Percentiles rank a stretch among this genome's conserved stretches.
phyloP scores from a whole-genome alignment of 768 basidiomycete genomes.

The Tricholoma furcatifolium region DNA sequence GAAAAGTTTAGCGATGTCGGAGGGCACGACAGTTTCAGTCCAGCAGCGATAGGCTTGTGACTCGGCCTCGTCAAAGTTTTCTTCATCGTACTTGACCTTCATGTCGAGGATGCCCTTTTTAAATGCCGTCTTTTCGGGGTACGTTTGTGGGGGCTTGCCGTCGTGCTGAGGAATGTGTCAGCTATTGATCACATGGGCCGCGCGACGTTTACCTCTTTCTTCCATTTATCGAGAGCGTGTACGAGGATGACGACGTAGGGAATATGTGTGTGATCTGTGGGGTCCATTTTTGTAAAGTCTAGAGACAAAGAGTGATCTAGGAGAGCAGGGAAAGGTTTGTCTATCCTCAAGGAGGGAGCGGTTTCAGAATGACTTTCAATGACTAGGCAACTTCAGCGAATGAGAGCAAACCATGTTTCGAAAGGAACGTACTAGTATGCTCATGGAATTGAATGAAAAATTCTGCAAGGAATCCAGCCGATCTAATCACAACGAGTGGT shows the following conservation, averaged over 20 bases:
- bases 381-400: constrained; percentile 44
- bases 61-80: constrained; percentile 96
- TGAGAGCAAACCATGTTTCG: neutral
- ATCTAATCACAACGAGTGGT: constrained; percentile 76
- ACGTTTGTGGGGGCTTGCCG: constrained; percentile 55
- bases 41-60: constrained; percentile 84
- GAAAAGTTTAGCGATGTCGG: constrained; percentile 65
- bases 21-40: constrained; percentile 60
- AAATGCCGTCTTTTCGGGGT: constrained; percentile 75
- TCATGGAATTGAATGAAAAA: constrained; percentile 89
- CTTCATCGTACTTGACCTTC: constrained; percentile 81
- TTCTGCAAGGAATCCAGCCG: constrained; percentile 88
- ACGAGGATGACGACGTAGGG: constrained; percentile 91
- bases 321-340: constrained; percentile 84
- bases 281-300: constrained; percentile 78
- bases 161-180: constrained; percentile 50
- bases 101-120: constrained; percentile 61
- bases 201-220: constrained; percentile 52
- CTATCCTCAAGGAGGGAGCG: constrained; percentile 75
- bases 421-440: constrained; percentile 63
- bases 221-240: constrained; percentile 82
- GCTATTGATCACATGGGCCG: neutral
- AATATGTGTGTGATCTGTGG: constrained; percentile 86
- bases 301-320: constrained; percentile 68
- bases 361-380: constrained; percentile 86